Evolutionary conservation across 2,329 filamentous ascomycete species (phyloP).

Genomic region (Fusarium sp.): DNA sequence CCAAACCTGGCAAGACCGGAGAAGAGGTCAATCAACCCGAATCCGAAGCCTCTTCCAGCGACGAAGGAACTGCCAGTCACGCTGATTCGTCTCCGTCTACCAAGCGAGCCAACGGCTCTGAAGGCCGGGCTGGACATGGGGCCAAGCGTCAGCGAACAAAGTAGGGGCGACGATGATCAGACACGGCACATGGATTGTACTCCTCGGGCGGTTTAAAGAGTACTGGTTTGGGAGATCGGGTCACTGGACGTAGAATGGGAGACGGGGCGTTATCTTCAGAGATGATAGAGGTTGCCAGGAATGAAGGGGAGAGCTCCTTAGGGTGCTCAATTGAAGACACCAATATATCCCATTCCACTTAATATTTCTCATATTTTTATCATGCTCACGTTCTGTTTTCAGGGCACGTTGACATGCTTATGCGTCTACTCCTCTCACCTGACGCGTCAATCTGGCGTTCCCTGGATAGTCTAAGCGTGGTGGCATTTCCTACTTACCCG

Average conservation of each 20-base stretch:
- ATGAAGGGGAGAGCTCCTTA: fast-evolving
- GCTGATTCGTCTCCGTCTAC: neutral
- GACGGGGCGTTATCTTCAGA: too few relatives aligned
- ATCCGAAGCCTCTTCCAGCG: too few relatives aligned
- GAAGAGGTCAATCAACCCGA: too few relatives aligned
- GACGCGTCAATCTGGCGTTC: too few relatives aligned
- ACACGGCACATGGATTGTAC: fast-evolving
- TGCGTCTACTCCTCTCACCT: too few relatives aligned
- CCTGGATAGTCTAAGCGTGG: too few relatives aligned
- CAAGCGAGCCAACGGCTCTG: neutral
- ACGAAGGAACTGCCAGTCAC: too few relatives aligned
- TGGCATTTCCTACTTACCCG: too few relatives aligned
- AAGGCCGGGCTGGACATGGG: neutral
- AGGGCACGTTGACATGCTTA: too few relatives aligned
- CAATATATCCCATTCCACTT: fast-evolving
- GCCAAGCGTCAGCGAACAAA: neutral
- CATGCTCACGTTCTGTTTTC: fast-evolving
- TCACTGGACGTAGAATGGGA: neutral
- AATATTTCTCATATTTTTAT: fast-evolving
- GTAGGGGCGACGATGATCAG: fast-evolving
- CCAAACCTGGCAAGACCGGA: too few relatives aligned
- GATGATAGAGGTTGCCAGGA: neutral
- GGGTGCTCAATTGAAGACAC: neutral
- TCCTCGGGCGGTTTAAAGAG: fast-evolving
- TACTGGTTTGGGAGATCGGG: fast-evolving